Percentiles rank a stretch among this genome's conserved stretches.
Conservation (phyloP, 2,329 filamentous ascomycete species). For the Botryotinia globosa region DNA sequence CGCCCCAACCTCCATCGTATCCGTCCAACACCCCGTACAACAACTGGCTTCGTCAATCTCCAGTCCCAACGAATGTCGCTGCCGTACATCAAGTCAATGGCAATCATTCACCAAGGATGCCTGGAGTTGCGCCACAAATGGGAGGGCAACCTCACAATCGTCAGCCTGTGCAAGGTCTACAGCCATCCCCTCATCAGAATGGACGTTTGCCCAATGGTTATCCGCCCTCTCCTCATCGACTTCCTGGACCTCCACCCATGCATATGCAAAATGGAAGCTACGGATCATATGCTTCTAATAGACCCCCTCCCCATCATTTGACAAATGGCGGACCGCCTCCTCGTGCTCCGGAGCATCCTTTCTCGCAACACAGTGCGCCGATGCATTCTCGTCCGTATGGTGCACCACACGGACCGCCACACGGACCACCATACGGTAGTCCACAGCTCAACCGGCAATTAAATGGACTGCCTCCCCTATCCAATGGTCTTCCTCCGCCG, state of each 20-base stretch:
- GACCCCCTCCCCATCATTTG: slow-evolving; percentile 38
- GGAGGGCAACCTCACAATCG: slow-evolving; percentile 29
- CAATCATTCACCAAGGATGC: slow-evolving; percentile 32
- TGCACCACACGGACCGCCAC: slow-evolving; percentile 31
- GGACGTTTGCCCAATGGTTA: slow-evolving; percentile 45
- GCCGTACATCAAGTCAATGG: slow-evolving; percentile 52
- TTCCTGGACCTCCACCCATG: slow-evolving; percentile 26
- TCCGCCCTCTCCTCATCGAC: slow-evolving; percentile 37
- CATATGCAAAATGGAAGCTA: slow-evolving; percentile 36
- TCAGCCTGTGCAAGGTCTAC: slow-evolving; percentile 31
- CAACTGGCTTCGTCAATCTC: slow-evolving; percentile 52
- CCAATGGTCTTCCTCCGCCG: slow-evolving; percentile 31
- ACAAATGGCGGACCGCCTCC: slow-evolving; percentile 41
- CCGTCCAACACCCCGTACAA: slow-evolving; percentile 42
- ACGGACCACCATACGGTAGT: slow-evolving; percentile 32
- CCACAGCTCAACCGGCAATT: slow-evolving; percentile 35
- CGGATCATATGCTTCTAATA: slow-evolving; percentile 35
- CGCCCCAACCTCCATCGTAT: slow-evolving; percentile 43
- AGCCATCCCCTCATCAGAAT: slow-evolving; percentile 47
- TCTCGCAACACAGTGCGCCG: slow-evolving; percentile 46
- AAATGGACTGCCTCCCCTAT: slow-evolving; percentile 29
- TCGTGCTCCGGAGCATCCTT: slow-evolving; percentile 47
- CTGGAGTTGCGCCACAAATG: slow-evolving; percentile 34
- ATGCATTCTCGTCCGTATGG: slow-evolving; percentile 44
- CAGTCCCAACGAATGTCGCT: slow-evolving; percentile 46